These are phyloP conservation scores for Barnettozyma californica DNA, from an alignment of 805 yeast species.

Conservation along the genomic window DNA sequence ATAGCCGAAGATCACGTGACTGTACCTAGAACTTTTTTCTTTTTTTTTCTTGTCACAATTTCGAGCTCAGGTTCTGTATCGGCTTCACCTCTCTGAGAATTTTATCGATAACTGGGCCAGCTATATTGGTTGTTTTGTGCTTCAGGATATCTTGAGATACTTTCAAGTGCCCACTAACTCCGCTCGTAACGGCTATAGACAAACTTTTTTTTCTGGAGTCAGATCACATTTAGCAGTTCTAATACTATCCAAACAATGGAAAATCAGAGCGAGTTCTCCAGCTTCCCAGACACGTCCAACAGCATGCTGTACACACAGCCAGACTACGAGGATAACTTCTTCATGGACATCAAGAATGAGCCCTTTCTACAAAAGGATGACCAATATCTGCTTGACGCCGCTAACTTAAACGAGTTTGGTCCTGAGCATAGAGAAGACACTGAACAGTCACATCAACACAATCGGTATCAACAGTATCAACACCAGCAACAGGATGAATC, in stretches of 20 bases:
- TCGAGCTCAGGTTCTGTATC: background rate
- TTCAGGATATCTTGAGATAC: background rate
- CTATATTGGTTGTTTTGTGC: background rate
- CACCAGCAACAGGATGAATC: conserved; percentile 1
- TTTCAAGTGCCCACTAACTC: background rate
- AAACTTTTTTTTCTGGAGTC: background rate
- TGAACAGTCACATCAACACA: background rate
- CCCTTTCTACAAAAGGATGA: conserved; percentile 1
- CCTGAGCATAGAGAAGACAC: background rate
- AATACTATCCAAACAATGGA: conserved; percentile 1
- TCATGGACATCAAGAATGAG: conserved; percentile 8
- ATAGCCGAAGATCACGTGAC: background rate
- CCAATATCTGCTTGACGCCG: background rate
- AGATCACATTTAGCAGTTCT: background rate
- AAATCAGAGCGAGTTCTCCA: conserved; percentile 5
- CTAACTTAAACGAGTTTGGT: background rate
- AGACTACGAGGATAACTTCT: conserved; percentile 12
- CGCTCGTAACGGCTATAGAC: background rate
- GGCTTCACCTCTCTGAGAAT: background rate
- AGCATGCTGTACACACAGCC: conserved; percentile 12
- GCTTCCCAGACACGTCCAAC: conserved; percentile 7
- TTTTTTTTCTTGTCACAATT: background rate
- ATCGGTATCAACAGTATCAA: conserved; percentile 3
- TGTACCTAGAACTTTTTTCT: background rate
- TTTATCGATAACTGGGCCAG: background rate